phyloP scores from a whole-genome alignment of 1,284 basidiomycete genomes.

The Ceratobasidium sp. region DNA sequence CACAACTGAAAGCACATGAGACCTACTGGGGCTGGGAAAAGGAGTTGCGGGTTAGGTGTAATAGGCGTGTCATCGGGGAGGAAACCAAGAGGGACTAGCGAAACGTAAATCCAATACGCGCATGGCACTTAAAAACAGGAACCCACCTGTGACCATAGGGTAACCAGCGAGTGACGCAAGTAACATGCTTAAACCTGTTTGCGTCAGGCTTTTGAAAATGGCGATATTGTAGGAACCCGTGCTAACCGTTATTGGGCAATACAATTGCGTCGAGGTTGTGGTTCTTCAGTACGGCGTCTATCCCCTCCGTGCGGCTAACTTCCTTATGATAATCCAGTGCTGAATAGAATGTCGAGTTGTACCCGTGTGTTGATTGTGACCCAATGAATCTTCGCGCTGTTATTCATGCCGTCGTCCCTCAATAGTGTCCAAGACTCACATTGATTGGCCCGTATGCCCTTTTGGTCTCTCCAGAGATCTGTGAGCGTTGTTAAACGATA shows the following conservation, averaged over 20 bases:
- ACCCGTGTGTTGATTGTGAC: constrained; percentile 55
- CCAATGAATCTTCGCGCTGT: neutral
- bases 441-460: constrained; percentile 15
- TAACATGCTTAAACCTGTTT: constrained; percentile 41
- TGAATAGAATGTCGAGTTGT: constrained; percentile 57
- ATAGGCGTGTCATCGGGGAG: constrained; percentile 3
- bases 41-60: neutral
- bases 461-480: constrained; percentile 1
- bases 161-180: constrained; percentile 61
- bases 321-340: constrained; percentile 60
- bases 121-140: too few species aligned
- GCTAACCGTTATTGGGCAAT: constrained; percentile 17
- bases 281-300: constrained; percentile 56
- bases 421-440: neutral
- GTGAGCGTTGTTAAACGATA: constrained; percentile 59
- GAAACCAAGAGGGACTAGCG: constrained; percentile 11
- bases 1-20: neutral
- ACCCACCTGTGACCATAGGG: constrained; percentile 59
- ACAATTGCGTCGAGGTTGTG: constrained; percentile 29
- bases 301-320: constrained; percentile 57
- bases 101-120: neutral
- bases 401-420: too few species aligned
- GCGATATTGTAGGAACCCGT: too few species aligned
- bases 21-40: constrained; percentile 24
- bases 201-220: too few species aligned